Conservation (phyloP, 768 basidiomycete species). For the Daedalea quercina region DNA sequence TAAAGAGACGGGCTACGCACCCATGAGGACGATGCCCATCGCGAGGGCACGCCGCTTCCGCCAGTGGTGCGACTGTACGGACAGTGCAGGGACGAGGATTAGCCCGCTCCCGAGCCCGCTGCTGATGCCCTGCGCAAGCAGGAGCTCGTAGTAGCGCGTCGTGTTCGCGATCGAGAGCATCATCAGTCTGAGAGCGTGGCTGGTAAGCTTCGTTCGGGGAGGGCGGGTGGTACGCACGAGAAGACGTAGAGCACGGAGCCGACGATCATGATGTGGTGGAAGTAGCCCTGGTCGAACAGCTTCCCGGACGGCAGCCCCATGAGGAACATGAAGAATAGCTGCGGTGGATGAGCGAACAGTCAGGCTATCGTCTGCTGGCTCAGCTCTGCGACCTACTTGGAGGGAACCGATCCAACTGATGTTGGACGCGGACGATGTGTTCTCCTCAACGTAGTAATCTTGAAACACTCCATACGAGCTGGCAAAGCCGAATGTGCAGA, state of each 20-base stretch:
- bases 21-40: conserved; percentile 24
- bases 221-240: conserved; percentile 20
- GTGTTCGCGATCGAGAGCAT: conserved; percentile 39
- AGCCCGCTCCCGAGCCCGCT: conserved; percentile 42
- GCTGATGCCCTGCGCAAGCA: conserved; percentile 45
- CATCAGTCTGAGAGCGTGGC: conserved; percentile 26
- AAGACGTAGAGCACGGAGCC: conserved; percentile 16
- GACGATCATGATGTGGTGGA: conserved; percentile 26
- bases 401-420: conserved; percentile 44
- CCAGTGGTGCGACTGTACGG: conserved; percentile 41
- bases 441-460: conserved; percentile 6
- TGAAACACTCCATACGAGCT: conserved; percentile 13
- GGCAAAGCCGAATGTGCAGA: conserved; percentile 10
- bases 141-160: conserved; percentile 40
- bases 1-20: neutral
- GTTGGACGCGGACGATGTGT: conserved; percentile 1
- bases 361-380: neutral
- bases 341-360: conserved; percentile 9
- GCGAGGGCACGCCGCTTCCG: conserved; percentile 29
- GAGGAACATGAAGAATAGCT: conserved; percentile 38
- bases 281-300: conserved; percentile 41
- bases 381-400: conserved; percentile 23
- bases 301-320: conserved; percentile 34
- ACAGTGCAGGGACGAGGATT: conserved; percentile 39
- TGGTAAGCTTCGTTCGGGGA: conserved; percentile 24